Conservation (phyloP, 257 asterid species). For the Thymus mandschuricus region DNA sequence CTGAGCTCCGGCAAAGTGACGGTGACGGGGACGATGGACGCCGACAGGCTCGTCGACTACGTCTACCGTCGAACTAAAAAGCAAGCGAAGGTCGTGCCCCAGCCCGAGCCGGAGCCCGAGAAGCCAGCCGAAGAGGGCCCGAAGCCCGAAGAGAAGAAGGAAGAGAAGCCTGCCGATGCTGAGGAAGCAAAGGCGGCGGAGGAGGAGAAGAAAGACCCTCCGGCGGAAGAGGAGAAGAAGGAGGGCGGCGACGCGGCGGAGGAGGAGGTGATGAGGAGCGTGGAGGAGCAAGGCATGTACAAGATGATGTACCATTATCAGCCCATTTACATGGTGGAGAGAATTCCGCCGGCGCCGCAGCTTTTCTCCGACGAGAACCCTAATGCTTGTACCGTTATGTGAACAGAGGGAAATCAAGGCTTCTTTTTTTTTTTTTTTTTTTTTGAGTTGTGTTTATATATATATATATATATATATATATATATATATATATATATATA, state of each 20-base stretch:
- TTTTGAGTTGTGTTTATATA: neutral
- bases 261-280: slow-evolving; percentile 32
- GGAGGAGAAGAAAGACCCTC: slow-evolving; percentile 51
- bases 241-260: slow-evolving; percentile 31
- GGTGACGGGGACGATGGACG: slow-evolving; percentile 83
- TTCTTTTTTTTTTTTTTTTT: neutral
- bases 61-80: slow-evolving; percentile 79
- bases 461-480: too few relatives aligned
- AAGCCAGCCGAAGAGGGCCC: slow-evolving; percentile 31
- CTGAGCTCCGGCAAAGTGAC: slow-evolving; percentile 66
- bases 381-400: slow-evolving; percentile 74
- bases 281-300: slow-evolving; percentile 40
- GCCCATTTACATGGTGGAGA: slow-evolving; percentile 62
- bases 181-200: slow-evolving; percentile 49
- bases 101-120: slow-evolving; percentile 56
- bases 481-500: too few relatives aligned
- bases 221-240: slow-evolving; percentile 38
- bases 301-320: slow-evolving; percentile 59
- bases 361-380: slow-evolving; percentile 91
- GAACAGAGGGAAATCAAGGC: neutral
- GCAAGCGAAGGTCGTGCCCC: slow-evolving; percentile 78
- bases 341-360: slow-evolving; percentile 91
- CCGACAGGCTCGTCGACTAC: slow-evolving; percentile 69
- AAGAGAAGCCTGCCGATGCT: slow-evolving; percentile 31
- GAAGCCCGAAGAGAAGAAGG: slow-evolving; percentile 56